Base-by-base conservation (phyloP, 495 filamentous ascomycete genomes). In the Gamarada debralockiae region DNA sequence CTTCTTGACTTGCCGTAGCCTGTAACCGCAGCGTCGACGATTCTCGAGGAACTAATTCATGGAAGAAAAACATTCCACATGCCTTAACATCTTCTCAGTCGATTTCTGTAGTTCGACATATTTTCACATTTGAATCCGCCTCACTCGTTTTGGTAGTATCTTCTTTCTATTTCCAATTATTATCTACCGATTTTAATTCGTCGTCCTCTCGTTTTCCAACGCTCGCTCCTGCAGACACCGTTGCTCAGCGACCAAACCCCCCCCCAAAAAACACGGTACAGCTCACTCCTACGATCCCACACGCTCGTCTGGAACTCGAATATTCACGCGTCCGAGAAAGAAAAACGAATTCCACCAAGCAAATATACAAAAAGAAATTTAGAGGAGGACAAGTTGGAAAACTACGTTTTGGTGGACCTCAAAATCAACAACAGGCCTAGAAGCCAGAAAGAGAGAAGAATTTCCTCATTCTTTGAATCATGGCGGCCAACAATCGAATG, bases 401-500 rank as follows among this genome's bases (percentile, higher is more conserved):
- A 29, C 27, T 29, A 10, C 4, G 27, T 4, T 10, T 29, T 29
- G 27, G 27, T 29, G 27, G 10, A 29, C 27, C 27, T 29, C 27
- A 29, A 38, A 15, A 53, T 50, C 59, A 58, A 55, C 48, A 50
- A 53, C 9, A 56, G 50, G 40, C 46, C 22, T 41, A n/a, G 21
- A 36, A 20, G 53, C 51, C 54, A 3, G 38, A 48, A 21, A 38
- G 38, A 17, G 31, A 48, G 33, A 37, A 17, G 37, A 39, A n/a
- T 24, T 12, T 25, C 24, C 24, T n/a, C 14, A 33, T 18, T 33
- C 21, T 24, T 9, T 29, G 18, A 42, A 57, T 21, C 33, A 93
- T 84, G 78, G 87, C 89, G 74, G 68, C 77, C 60, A 74, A 76
- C 66, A 70, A 85, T 68, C 87, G 92, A 58, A 87, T 88, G 73